Evolutionary conservation across 192 early-diverging fungal genomes (phyloP).

Genomic region (Podila epicladia): DNA sequence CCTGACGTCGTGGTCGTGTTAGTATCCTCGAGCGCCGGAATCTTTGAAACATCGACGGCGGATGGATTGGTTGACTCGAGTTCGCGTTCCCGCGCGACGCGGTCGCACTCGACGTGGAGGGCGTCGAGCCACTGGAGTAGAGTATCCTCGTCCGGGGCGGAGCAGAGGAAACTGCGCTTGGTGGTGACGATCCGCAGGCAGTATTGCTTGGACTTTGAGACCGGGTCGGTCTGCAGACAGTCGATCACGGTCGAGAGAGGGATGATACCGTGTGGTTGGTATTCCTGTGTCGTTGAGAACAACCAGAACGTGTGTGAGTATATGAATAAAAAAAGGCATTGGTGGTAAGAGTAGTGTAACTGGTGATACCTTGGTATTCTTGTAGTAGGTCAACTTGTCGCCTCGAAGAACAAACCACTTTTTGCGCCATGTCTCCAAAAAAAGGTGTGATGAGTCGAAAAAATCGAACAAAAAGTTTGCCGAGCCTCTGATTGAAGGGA

Average conservation of each 20-base stretch:
- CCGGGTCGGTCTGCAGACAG: constrained; percentile 61
- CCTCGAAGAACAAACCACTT: constrained; percentile 71
- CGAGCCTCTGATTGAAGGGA: neutral
- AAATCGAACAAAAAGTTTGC: neutral
- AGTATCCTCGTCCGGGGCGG: constrained; percentile 55
- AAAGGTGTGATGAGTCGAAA: constrained; percentile 5
- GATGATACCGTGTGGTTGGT: constrained; percentile 60
- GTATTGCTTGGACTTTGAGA: constrained; percentile 60
- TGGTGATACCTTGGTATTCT: constrained; percentile 62
- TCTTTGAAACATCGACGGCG: too few species aligned
- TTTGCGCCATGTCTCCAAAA: constrained; percentile 62
- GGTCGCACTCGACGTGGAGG: constrained; percentile 52
- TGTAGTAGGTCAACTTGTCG: constrained; percentile 66
- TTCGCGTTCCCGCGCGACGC: constrained; percentile 15
- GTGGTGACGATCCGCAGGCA: constrained; percentile 65
- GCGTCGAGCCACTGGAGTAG: constrained; percentile 63
- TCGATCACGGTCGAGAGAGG: constrained; percentile 60
- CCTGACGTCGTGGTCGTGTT: too few species aligned
- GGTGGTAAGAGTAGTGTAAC: neutral
- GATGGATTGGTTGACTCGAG: too few species aligned
- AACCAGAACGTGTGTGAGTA: neutral
- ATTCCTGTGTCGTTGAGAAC: constrained; percentile 41
- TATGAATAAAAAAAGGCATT: neutral
- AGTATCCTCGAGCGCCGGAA: too few species aligned
- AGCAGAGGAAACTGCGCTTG: constrained; percentile 63